phyloP scores from a whole-genome alignment of 805 yeast species.

The Wickerhamomyces rabaulensis region DNA sequence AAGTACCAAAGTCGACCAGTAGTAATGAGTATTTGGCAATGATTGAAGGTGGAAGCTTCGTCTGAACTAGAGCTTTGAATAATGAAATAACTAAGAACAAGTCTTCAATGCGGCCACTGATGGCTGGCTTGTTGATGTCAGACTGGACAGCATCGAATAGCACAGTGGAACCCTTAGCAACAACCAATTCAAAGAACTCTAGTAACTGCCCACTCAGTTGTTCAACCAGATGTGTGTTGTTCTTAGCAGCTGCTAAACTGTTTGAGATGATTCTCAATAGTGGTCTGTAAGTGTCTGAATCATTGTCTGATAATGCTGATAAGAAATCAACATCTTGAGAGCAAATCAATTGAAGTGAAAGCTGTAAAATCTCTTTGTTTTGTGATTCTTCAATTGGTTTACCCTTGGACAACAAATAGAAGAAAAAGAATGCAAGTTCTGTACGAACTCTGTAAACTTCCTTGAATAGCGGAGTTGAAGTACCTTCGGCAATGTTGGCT shows the following conservation, averaged over 20 bases:
- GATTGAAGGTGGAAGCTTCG: constrained; percentile 44
- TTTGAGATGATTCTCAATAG: constrained; percentile 54
- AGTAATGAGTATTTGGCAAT: constrained; percentile 45
- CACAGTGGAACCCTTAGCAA: constrained; percentile 60
- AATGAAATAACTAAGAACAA: constrained; percentile 56
- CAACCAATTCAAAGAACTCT: constrained; percentile 55
- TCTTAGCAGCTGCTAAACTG: constrained; percentile 38
- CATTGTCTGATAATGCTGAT: constrained; percentile 33
- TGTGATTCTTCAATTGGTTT: constrained; percentile 13
- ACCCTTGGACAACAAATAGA: constrained; percentile 11
- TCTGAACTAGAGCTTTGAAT: constrained; percentile 49
- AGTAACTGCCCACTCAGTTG: constrained; percentile 47
- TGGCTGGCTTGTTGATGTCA: constrained; percentile 36
- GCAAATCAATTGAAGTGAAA: constrained; percentile 39
- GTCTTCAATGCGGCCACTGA: constrained; percentile 55
- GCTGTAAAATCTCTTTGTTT: constrained; percentile 18
- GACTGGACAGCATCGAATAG: constrained; percentile 55
- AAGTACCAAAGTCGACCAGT: constrained; percentile 53
- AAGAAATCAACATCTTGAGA: constrained; percentile 47
- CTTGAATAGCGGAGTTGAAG: constrained; percentile 40
- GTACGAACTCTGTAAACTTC: constrained; percentile 56
- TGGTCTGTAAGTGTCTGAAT: constrained; percentile 47
- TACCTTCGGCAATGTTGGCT: constrained; percentile 46
- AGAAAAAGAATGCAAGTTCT: constrained; percentile 54
- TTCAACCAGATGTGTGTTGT: constrained; percentile 37